A percentile compares a stretch with the other conserved stretches of the same genome.
phyloP scores from a whole-genome alignment of 2,329 filamentous ascomycete genomes.

The Colletotrichum sp. region DNA sequence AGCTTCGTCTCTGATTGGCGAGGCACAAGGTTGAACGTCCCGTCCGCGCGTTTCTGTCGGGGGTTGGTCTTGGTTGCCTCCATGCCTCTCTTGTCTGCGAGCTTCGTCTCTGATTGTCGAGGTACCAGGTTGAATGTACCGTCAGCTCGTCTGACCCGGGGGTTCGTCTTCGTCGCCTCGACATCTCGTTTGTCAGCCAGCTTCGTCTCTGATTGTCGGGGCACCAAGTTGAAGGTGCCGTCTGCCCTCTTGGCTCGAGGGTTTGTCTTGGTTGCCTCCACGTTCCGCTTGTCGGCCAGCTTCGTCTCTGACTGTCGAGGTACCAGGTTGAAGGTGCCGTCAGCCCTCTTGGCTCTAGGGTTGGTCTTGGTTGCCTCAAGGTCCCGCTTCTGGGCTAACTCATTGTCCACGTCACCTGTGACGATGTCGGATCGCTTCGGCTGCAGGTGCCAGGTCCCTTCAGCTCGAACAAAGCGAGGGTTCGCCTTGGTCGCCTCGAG shows the following conservation, averaged over 20 bases:
- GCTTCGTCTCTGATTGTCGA: not conserved
- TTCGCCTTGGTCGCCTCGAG: not conserved
- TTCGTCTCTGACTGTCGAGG: not conserved
- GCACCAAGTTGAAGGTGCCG: not conserved
- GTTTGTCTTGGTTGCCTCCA: not conserved
- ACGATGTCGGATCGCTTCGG: not conserved
- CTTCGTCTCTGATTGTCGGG: fast-evolving
- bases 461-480: not conserved
- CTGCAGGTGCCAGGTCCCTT: not conserved
- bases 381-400: not conserved
- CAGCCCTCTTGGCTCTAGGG: not conserved
- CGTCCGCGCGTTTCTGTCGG: not conserved
- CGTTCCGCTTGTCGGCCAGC: fast-evolving
- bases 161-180: not conserved
- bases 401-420: fast-evolving
- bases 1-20: fast-evolving
- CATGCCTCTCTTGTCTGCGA: fast-evolving
- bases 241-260: not conserved
- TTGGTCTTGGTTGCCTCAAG: not conserved
- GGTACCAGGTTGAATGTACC: not conserved
- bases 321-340: not conserved
- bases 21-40: not conserved
- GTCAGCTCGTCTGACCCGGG: not conserved
- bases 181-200: not conserved
- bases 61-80: not conserved